phyloP scores from a whole-genome alignment of 78 protist species.

The Capsaspora owczarzaki region DNA sequence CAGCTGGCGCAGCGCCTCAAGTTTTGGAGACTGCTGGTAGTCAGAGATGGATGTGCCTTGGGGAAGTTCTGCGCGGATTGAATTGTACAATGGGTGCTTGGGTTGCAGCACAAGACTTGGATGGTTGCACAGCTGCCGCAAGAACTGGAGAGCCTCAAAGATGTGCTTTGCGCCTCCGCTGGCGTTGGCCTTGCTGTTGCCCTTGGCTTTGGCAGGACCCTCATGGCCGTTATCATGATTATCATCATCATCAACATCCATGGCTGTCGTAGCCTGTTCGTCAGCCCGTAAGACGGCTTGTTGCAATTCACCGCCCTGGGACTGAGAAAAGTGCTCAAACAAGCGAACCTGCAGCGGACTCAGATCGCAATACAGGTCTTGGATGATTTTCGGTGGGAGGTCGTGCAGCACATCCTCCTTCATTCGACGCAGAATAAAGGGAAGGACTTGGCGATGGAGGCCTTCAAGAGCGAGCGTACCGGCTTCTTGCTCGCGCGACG shows the following conservation, averaged over 20 bases:
- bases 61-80: slow-evolving; percentile 15
- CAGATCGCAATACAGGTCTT: slow-evolving; percentile 69
- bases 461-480: slow-evolving; percentile 64
- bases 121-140: slow-evolving; percentile 79
- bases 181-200: background rate
- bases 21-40: slow-evolving; percentile 66
- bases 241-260: background rate
- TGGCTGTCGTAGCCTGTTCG: background rate
- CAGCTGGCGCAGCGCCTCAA: slow-evolving; percentile 57
- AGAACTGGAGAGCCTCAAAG: slow-evolving; percentile 74
- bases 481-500: slow-evolving; percentile 42
- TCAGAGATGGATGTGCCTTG: slow-evolving; percentile 18
- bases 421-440: slow-evolving; percentile 88
- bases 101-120: slow-evolving; percentile 69
- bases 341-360: slow-evolving; percentile 60
- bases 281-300: background rate
- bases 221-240: background rate
- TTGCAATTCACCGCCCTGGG: background rate
- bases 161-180: slow-evolving; percentile 47
- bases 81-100: slow-evolving; percentile 34
- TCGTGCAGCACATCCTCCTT: slow-evolving; percentile 89
- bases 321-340: slow-evolving; percentile 32
- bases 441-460: slow-evolving; percentile 87
- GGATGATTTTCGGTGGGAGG: slow-evolving; percentile 96
- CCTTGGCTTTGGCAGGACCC: background rate